phyloP scores from a whole-genome alignment of 108 stramenopile species.

The Seminavis robusta region DNA sequence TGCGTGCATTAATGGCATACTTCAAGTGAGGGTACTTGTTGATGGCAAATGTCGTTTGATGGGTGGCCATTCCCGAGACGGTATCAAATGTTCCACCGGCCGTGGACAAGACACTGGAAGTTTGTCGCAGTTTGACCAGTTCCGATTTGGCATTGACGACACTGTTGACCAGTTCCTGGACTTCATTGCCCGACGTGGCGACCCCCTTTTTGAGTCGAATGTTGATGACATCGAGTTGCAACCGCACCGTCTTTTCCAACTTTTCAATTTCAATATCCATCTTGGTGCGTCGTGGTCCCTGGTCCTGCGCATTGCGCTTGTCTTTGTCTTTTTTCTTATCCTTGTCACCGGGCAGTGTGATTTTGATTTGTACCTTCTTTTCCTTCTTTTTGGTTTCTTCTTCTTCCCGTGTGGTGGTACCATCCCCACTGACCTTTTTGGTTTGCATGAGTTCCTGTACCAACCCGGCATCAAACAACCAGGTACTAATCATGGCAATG shows the following conservation, averaged over 20 bases:
- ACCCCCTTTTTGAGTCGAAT: conserved; percentile 86
- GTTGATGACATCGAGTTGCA: conserved; percentile 77
- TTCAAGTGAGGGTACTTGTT: conserved; percentile 79
- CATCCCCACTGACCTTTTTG: conserved; percentile 39
- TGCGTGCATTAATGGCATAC: conserved; percentile 76
- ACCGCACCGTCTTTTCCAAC: conserved; percentile 50
- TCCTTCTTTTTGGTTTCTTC: conserved; percentile 46
- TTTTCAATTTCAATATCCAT: conserved; percentile 88
- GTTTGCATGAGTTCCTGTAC: conserved; percentile 81
- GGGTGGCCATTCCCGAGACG: too few relatives aligned
- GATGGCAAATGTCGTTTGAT: conserved; percentile 49
- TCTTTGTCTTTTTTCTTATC: too few relatives aligned
- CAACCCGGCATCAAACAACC: conserved; percentile 84
- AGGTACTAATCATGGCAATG: conserved; percentile 74
- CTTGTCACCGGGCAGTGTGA: conserved; percentile 34
- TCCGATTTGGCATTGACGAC: conserved; percentile 78
- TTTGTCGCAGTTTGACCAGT: conserved; percentile 70
- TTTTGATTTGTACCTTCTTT: conserved; percentile 67
- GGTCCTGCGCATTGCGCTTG: too few relatives aligned
- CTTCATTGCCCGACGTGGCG: conserved; percentile 78
- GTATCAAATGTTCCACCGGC: conserved; percentile 18
- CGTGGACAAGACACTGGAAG: conserved; percentile 76
- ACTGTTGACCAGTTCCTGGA: conserved; percentile 86
- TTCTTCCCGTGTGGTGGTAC: conserved; percentile 12
- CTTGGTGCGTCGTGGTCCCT: conserved; percentile 58